These are phyloP conservation scores for Scenedesmus sp. DNA, from an alignment of 163 green algal genomes.

Conservation along the genomic window DNA sequence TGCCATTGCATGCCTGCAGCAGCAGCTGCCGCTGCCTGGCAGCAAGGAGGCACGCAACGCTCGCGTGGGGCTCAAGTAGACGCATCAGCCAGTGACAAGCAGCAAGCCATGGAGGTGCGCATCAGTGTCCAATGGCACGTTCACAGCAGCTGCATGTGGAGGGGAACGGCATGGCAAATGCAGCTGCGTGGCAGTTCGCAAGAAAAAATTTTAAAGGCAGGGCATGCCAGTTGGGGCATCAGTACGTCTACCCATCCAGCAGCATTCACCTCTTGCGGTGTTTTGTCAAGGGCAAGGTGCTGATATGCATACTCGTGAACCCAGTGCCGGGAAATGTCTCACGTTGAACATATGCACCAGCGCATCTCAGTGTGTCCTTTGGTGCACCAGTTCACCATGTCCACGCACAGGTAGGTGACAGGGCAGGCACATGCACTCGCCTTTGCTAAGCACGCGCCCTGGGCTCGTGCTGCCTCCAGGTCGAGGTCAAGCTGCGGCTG, in stretches of 20 bases:
- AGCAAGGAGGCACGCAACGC: slow-evolving; percentile 42
- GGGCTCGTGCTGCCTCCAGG: slow-evolving; percentile 65
- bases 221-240: too few species aligned
- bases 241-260: too few species aligned
- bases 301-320: background rate
- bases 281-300: background rate
- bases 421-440: background rate
- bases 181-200: too few species aligned
- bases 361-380: background rate
- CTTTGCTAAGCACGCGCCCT: background rate
- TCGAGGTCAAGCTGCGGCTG: slow-evolving; percentile 95
- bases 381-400: background rate
- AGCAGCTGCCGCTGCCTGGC: slow-evolving; percentile 3
- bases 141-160: background rate
- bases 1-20: background rate
- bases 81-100: background rate
- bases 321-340: background rate
- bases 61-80: slow-evolving; percentile 33
- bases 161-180: too few species aligned
- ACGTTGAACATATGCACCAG: background rate
- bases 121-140: background rate
- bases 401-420: background rate
- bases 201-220: too few species aligned
- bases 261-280: background rate
- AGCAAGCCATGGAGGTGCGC: background rate